A percentile compares a stretch with the other conserved stretches of the same genome.
Conservation (phyloP, 2,329 filamentous ascomycete genomes). For the Kalaharituber pfeilii region DNA sequence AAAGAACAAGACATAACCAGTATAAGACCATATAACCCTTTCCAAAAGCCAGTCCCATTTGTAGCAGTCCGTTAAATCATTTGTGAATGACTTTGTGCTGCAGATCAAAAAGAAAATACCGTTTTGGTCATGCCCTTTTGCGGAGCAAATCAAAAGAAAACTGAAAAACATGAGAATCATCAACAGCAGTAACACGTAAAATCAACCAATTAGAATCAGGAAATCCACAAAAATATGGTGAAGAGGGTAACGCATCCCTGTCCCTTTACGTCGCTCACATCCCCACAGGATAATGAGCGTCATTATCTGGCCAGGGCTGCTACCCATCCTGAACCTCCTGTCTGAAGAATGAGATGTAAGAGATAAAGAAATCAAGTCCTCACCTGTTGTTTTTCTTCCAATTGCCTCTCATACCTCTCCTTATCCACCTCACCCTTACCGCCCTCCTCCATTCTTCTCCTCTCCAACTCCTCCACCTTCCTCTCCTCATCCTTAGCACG, state of each 20-base stretch:
- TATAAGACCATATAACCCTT: no score
- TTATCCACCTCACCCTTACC: conserved; percentile 1
- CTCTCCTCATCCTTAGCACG: neutral
- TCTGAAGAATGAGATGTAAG: no score
- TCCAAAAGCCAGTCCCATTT: no score
- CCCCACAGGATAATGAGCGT: no score
- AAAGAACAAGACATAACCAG: no score
- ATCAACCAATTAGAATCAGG: no score
- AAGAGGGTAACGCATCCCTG: neutral
- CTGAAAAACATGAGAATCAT: neutral
- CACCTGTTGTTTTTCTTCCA: neutral
- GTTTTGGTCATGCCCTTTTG: neutral
- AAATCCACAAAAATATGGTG: neutral
- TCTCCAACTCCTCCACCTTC: neutral
- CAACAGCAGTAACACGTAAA: no score
- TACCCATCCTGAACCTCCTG: no score
- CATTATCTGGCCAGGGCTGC: no score
- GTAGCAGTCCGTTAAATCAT: no score
- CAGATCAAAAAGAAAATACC: neutral
- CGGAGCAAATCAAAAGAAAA: neutral
- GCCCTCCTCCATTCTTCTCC: no score
- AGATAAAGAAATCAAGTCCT: conserved; percentile 6
- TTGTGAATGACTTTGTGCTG: no score
- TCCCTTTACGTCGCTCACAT: neutral
- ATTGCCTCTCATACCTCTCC: neutral